Percentiles rank a stretch among this genome's conserved stretches.
phyloP scores from a whole-genome alignment of 352 stramenopile species.

The Phytophthora pinifolia region DNA sequence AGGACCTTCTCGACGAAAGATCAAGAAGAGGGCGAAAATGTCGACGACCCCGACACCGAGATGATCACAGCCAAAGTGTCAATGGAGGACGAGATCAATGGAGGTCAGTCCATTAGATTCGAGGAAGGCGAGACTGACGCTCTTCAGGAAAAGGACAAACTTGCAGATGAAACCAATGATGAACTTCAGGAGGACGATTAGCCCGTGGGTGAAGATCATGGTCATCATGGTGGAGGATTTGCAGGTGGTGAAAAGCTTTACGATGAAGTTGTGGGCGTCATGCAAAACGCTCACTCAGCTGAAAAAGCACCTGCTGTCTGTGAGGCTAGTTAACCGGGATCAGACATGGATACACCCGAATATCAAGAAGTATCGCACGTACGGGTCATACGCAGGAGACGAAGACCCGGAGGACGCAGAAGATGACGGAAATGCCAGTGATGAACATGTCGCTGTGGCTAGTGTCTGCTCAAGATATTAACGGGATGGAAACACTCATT shows the following conservation, averaged over 20 bases:
- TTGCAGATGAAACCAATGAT: too few relatives aligned
- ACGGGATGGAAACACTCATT: not conserved
- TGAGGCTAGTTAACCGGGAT: not conserved
- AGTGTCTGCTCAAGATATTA: not conserved
- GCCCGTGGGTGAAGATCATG: not conserved
- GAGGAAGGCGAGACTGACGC: conserved; percentile 3
- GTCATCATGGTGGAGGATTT: not conserved
- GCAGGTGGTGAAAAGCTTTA: not conserved
- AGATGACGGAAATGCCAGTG: not conserved
- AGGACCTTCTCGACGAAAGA: conserved; percentile 5
- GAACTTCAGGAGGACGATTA: conserved; percentile 1
- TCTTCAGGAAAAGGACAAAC: not conserved
- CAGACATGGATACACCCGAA: not conserved
- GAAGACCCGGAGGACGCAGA: not conserved
- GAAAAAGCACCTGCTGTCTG: not conserved
- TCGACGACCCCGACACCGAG: conserved; percentile 1
- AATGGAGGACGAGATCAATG: conserved; percentile 3
- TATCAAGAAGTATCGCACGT: not conserved
- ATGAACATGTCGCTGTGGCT: not conserved
- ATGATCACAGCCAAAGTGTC: conserved; percentile 3
- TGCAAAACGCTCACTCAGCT: not conserved
- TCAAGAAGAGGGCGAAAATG: not conserved
- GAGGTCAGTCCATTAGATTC: not conserved
- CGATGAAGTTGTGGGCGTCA: not conserved
- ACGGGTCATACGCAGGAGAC: not conserved